Evolutionary conservation across 2,329 filamentous ascomycete species (phyloP), one percentile per base, ranked within the genome.

Genomic region (Clonostachys byssicola): DNA sequence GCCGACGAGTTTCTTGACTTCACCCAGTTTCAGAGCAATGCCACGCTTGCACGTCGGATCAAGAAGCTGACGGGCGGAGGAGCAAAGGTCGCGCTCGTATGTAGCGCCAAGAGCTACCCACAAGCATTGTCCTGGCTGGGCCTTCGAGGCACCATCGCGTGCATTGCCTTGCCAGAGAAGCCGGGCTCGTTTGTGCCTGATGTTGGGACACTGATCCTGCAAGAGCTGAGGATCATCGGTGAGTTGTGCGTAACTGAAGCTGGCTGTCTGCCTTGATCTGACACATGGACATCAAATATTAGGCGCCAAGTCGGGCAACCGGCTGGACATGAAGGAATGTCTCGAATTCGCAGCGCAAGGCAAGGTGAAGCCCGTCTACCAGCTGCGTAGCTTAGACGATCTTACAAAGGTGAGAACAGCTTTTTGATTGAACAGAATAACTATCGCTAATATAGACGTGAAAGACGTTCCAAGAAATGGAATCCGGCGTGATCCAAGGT

Each of bases 401-500:
- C 36, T 39, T 18, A n/a, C 36, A 3, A 18, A 39, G 14, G 36
- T 39, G 23, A 30, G 23, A 30, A 30, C 23, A 30, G 3, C 3
- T 10, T 30, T 30, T 30, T 30, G 9, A 30, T 30, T 30, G 23
- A 30, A 30, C 23, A 30, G 23, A 30, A 30, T 10, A 30, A 30
- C 23, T 30, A 30, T 30, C 23, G 23, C 23, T 30, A 30, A 30
- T 3, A 30, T 10, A 30, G 23, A 30, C 23, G 4, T 30, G 9
- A 30, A 10, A 30, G 23, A 30, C 23, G 8, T 39, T 39, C 17
- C 36, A 39, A n/a, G 36, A 39, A n/a, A n/a, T 39, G 36, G 36
- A 39, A 39, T n/a, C 14, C 36, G 36, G 35, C 38, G 43, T 42
- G 18, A 45, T 48, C 33, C 38, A 44, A 34, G 38, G 36, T 43